Conservation (phyloP, 2,329 filamentous ascomycete genomes). For the Xylaria sp. region DNA sequence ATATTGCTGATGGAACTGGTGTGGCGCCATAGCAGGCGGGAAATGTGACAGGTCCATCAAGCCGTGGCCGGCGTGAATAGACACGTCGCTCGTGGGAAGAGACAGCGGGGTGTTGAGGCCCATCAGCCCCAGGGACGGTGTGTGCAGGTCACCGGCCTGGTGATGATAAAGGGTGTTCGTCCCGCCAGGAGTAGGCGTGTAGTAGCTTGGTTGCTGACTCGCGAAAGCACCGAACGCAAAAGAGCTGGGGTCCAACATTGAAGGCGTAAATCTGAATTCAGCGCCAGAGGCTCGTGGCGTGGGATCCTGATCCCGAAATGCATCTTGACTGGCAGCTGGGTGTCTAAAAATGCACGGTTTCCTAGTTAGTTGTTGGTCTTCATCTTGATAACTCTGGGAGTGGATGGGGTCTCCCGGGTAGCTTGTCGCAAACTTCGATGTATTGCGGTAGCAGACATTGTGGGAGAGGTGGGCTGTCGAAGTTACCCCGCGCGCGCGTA, state of each 20-base stretch:
- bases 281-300: slow-evolving; percentile 84
- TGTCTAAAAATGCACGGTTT: slow-evolving; percentile 58
- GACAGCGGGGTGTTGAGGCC: slow-evolving; percentile 85
- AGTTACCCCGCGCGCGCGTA: slow-evolving; percentile 43
- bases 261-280: slow-evolving; percentile 87
- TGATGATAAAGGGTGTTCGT: slow-evolving; percentile 83
- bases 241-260: slow-evolving; percentile 85
- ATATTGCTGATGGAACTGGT: slow-evolving; percentile 72
- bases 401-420: not conserved
- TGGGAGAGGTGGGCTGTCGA: slow-evolving; percentile 29
- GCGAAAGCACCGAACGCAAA: slow-evolving; percentile 83
- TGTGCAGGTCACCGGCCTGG: slow-evolving; percentile 88
- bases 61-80: slow-evolving; percentile 67
- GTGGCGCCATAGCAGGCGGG: slow-evolving; percentile 64
- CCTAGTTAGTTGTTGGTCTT: slow-evolving; percentile 21
- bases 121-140: slow-evolving; percentile 78
- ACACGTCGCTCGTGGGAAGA: slow-evolving; percentile 74
- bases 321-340: slow-evolving; percentile 54
- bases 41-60: slow-evolving; percentile 76
- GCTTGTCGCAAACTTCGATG: slow-evolving; percentile 5
- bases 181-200: slow-evolving; percentile 86
- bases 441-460: not conserved
- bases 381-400: not conserved
- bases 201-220: slow-evolving; percentile 83
- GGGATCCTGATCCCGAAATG: slow-evolving; percentile 77